A percentile compares a stretch with the other conserved stretches of the same genome.
phyloP scores from a whole-genome alignment of 768 basidiomycete species.

The Nidularia sp. region DNA sequence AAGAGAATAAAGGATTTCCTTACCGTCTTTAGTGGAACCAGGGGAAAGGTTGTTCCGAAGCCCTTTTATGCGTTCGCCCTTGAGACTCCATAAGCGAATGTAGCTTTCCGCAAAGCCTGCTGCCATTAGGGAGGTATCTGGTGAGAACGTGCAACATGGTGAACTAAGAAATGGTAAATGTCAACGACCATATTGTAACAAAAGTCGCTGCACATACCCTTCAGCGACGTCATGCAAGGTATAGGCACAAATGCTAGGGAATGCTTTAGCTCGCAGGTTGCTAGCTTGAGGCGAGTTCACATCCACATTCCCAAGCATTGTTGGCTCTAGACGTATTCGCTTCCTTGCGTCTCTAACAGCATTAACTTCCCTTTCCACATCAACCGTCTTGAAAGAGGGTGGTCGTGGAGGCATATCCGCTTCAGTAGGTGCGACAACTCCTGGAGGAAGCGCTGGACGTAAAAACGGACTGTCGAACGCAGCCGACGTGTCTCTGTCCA shows the following conservation, averaged over 20 bases:
- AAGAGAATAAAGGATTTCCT: conserved; percentile 18
- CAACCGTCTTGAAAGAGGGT: conserved; percentile 75
- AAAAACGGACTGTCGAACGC: conserved; percentile 61
- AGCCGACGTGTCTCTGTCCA: conserved; percentile 63
- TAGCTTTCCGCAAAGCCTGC: conserved; percentile 96
- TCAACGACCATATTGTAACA: not conserved
- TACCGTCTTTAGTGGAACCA: conserved; percentile 67
- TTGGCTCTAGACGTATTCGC: conserved; percentile 86
- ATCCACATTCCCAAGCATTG: conserved; percentile 53
- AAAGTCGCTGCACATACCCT: conserved; percentile 54
- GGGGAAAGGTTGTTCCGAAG: conserved; percentile 71
- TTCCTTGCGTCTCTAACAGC: conserved; percentile 87
- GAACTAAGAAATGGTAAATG: conserved; percentile 40
- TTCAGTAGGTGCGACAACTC: conserved; percentile 60
- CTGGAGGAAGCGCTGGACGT: conserved; percentile 45
- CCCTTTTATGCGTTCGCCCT: conserved; percentile 83
- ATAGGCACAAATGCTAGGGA: conserved; percentile 94
- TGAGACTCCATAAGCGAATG: conserved; percentile 91
- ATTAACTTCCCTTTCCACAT: conserved; percentile 89
- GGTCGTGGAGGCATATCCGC: conserved; percentile 80
- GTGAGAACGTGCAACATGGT: conserved; percentile 85
- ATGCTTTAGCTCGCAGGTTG: conserved; percentile 54
- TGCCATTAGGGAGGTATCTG: conserved; percentile 88
- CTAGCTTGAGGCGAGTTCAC: conserved; percentile 54
- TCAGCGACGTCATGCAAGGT: conserved; percentile 95